These are phyloP conservation scores for Wickerhamiella alocasiicola DNA, from an alignment of 805 yeast species.

Conservation along the genomic window DNA sequence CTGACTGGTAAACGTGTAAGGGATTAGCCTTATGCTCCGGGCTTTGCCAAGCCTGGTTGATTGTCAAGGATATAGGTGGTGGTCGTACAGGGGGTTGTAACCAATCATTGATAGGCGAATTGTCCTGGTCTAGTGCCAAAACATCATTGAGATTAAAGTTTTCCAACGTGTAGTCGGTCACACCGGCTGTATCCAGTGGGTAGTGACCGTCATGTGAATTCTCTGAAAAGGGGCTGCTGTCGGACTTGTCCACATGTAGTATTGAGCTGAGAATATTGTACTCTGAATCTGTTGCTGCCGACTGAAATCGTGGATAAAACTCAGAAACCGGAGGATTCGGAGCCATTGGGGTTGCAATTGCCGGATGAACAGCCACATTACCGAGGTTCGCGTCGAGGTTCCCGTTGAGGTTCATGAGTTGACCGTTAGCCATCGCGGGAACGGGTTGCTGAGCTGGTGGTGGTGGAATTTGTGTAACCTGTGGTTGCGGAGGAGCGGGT, in stretches of 20 bases:
- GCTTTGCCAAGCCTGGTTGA: constrained; percentile 13
- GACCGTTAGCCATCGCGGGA: not conserved
- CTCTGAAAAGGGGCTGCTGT: constrained; percentile 14
- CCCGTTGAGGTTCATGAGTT: not conserved
- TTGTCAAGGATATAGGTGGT: constrained; percentile 22
- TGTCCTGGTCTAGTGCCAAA: constrained; percentile 2
- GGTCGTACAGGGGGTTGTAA: constrained; percentile 16
- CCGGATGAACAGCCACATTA: not conserved
- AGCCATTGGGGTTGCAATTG: not conserved
- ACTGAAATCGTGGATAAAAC: constrained; percentile 21
- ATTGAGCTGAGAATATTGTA: constrained; percentile 27
- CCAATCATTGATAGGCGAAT: constrained; percentile 17
- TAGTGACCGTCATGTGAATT: not conserved
- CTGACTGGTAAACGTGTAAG: constrained; percentile 47
- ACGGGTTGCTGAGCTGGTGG: not conserved
- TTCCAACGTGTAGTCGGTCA: constrained; percentile 14
- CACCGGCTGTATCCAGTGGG: not conserved
- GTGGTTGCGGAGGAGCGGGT: not conserved
- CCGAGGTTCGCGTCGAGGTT: not conserved
- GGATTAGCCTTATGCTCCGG: constrained; percentile 13
- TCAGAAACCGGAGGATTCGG: not conserved
- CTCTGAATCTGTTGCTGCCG: constrained; percentile 28
- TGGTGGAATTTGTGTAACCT: not conserved
- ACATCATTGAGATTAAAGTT: constrained; percentile 7
- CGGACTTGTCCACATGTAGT: constrained; percentile 16